Evolutionary conservation across 495 filamentous ascomycete genomes (phyloP).

Genomic region (Xylaria longipes): DNA sequence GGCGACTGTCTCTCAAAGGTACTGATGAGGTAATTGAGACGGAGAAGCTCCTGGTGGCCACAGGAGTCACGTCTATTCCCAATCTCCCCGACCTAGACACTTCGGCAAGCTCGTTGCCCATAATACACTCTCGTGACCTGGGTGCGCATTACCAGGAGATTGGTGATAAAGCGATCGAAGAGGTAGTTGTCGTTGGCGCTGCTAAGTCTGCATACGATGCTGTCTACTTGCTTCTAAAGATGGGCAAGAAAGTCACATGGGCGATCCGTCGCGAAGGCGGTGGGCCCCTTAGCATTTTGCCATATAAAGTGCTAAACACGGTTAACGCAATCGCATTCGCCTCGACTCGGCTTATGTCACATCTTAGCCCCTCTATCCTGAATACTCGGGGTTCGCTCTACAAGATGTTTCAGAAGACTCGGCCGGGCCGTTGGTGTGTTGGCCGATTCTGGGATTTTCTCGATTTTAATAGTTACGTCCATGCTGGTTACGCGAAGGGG

Average conservation of each 20-base stretch:
- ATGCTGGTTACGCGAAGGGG: slow-evolving; percentile 28
- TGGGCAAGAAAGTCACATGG: slow-evolving; percentile 56
- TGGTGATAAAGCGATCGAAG: slow-evolving; percentile 27
- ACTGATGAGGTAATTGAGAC: slow-evolving; percentile 32
- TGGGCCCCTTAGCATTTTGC: slow-evolving; percentile 45
- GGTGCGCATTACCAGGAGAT: slow-evolving; percentile 37
- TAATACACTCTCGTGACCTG: slow-evolving; percentile 48
- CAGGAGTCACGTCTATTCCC: slow-evolving; percentile 50
- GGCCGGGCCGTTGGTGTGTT: slow-evolving; percentile 26
- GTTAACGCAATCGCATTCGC: slow-evolving; percentile 37
- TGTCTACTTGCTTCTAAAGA: slow-evolving; percentile 46
- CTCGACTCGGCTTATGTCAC: slow-evolving; percentile 33
- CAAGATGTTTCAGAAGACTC: slow-evolving; percentile 33
- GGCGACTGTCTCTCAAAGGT: slow-evolving; percentile 36
- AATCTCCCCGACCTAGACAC: slow-evolving; percentile 45
- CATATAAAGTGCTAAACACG: slow-evolving; percentile 40
- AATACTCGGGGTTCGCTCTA: slow-evolving; percentile 33
- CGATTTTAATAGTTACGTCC: slow-evolving; percentile 17
- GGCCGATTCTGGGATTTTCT: slow-evolving; percentile 31
- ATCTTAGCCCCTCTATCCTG: slow-evolving; percentile 43
- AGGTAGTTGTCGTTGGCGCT: slow-evolving; percentile 51
- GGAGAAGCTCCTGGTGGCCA: slow-evolving; percentile 53
- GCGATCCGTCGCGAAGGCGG: slow-evolving; percentile 48
- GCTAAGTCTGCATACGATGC: slow-evolving; percentile 57
- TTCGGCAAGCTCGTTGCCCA: slow-evolving; percentile 35